Evolutionary conservation across 2,329 filamentous ascomycete genomes (phyloP).

Genomic region (Fusarium caatingaense): DNA sequence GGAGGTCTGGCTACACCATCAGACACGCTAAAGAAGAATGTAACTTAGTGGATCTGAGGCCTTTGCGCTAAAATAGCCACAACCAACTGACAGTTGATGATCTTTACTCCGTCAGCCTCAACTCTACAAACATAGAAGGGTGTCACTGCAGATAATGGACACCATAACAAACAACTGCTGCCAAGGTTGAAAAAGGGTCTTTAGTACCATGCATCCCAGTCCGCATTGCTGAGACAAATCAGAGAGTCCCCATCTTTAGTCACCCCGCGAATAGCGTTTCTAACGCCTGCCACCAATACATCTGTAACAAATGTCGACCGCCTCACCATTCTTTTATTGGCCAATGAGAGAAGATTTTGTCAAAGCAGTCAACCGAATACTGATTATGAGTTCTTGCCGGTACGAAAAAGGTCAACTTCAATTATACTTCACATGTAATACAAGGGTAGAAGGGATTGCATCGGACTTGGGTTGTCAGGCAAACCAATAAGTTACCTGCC

Average conservation of each 20-base stretch:
- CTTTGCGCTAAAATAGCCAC: neutral
- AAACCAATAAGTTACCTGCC: neutral
- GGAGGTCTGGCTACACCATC: neutral
- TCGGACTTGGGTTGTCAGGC: neutral
- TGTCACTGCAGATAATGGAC: conserved; percentile 12
- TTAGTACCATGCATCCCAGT: neutral
- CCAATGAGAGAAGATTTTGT: neutral
- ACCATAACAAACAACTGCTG: conserved; percentile 1
- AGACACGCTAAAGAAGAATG: conserved; percentile 7
- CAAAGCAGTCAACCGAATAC: neutral
- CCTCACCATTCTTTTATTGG: conserved; percentile 14
- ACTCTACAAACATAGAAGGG: conserved; percentile 1
- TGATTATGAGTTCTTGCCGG: neutral
- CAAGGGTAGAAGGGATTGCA: neutral
- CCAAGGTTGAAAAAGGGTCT: neutral
- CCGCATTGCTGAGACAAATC: neutral
- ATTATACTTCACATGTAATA: neutral
- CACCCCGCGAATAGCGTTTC: neutral
- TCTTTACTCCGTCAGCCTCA: conserved; percentile 28
- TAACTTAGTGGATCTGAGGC: conserved; percentile 16
- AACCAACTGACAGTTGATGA: conserved; percentile 17
- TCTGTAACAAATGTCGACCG: conserved; percentile 2
- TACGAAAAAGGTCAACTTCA: neutral
- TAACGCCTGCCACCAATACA: neutral
- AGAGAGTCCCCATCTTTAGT: neutral